A percentile compares a stretch with the other conserved stretches of the same genome.
These are phyloP conservation scores for Diaporthe caulivora DNA, from an alignment of 2,329 filamentous ascomycete genomes.

Conservation along the genomic window DNA sequence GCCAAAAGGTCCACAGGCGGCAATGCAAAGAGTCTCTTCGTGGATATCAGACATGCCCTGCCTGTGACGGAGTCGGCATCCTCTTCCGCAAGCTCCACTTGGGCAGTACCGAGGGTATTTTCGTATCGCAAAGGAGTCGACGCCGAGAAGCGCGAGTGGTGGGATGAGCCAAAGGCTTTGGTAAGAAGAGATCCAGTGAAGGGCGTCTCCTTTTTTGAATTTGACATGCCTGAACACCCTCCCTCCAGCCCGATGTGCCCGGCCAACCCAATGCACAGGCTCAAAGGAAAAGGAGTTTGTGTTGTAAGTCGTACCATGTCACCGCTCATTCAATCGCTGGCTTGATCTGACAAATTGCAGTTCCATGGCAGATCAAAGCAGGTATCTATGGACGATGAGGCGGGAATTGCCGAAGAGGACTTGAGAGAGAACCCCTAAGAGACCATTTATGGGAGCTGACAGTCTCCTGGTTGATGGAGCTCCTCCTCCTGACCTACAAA, in stretches of 20 bases:
- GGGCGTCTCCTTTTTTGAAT: conserved; percentile 53
- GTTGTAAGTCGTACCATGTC: conserved; percentile 48
- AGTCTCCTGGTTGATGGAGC: background rate
- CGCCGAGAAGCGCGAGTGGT: conserved; percentile 47
- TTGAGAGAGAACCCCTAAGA: background rate
- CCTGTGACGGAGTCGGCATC: background rate
- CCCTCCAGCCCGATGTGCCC: conserved; percentile 66
- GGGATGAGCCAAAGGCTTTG: conserved; percentile 45
- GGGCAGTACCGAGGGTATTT: background rate
- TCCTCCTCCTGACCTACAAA: background rate
- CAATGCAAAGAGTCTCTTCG: conserved; percentile 26
- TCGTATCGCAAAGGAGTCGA: conserved; percentile 1
- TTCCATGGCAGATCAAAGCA: conserved; percentile 40
- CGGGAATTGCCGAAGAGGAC: background rate
- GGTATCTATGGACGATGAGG: background rate
- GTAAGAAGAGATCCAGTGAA: conserved; percentile 42
- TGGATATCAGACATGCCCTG: conserved; percentile 15
- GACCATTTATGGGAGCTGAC: no score
- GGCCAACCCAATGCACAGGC: conserved; percentile 57
- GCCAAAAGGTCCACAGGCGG: conserved; percentile 3
- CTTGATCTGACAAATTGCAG: conserved; percentile 29
- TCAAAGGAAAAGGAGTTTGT: conserved; percentile 61
- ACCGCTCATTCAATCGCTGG: no score
- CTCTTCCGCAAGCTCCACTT: conserved; percentile 14
- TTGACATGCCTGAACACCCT: conserved; percentile 64